Evolutionary conservation across 2,329 filamentous ascomycete species (phyloP), one percentile per base, ranked within the genome.

Genomic region (Claviceps maximensis): DNA sequence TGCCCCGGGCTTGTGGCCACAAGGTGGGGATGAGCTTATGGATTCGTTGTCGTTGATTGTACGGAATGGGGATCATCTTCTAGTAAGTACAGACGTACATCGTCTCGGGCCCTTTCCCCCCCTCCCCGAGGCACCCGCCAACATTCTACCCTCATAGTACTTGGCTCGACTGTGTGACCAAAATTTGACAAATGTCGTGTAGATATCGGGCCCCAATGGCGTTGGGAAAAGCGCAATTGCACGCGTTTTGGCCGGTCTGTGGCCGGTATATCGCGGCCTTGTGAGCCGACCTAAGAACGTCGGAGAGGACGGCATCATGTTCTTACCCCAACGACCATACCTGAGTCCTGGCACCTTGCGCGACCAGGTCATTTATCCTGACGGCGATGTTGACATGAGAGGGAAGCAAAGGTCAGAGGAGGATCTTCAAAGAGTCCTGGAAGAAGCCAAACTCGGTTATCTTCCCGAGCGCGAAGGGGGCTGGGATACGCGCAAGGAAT

Each of bases 291-390:
- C 93, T 2, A 88, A 93, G 63, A 78, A 74, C 41, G 79, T 81
- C 44, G 89, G 89, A 41, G 78, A 84, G 57, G 91, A 97, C 58
- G 93, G 93, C 55, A 95, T 98, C 71, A 97, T 98, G 90, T 97
- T 98, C 71, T 77, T 98, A 12, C 93, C 93, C 0, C 93, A 98
- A 67, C 79, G 91, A 17, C 89, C 91, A 0, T 97, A 97, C 63
- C 79, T 97, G 36, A 91, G 84, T 66, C 86, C 91, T 23, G 93
- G 93, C 38, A 97, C 93, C 1, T 75, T 97, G 10, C 85, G 93
- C 27, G 94, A 98, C 62, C 94, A 98, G 71, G 89, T 98, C 62
- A 96, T 97, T 64, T 98, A 98, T 61, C 93, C 93, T 0, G 89
- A 98, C 61, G 91, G 89, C 7, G 91, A 95, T 65, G 74, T 90